Conservation (phyloP, 768 basidiomycete species). For the Crepidotus variabilis region DNA sequence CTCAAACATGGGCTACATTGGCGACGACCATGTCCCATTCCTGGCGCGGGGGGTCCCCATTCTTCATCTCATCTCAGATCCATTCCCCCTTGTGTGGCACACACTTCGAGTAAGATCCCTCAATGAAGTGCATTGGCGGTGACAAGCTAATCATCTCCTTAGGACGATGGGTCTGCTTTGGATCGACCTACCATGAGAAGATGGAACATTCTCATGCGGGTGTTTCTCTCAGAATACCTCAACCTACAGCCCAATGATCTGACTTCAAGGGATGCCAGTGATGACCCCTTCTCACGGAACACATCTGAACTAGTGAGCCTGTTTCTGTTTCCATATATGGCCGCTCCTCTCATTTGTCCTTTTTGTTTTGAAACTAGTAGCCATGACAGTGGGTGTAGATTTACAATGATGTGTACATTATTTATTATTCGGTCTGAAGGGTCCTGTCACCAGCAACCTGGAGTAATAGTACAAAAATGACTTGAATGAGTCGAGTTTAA, state of each 20-base stretch:
- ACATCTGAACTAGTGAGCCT: constrained; percentile 42
- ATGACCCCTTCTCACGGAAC: constrained; percentile 26
- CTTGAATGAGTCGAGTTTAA: too few relatives aligned
- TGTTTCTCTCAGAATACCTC: constrained; percentile 90
- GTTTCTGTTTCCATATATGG: background rate
- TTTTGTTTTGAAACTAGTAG: constrained; percentile 12
- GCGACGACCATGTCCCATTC: constrained; percentile 95
- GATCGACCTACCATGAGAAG: constrained; percentile 81
- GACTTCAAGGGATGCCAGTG: constrained; percentile 21
- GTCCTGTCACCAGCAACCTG: too few relatives aligned
- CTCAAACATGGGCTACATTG: constrained; percentile 56
- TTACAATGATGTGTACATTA: too few relatives aligned
- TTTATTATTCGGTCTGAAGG: too few relatives aligned
- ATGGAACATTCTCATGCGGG: constrained; percentile 86
- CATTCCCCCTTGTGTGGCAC: constrained; percentile 93
- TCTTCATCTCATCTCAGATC: constrained; percentile 84
- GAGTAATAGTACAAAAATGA: too few relatives aligned
- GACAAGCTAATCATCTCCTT: background rate
- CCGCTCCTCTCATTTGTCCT: background rate
- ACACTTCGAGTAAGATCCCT: constrained; percentile 54
- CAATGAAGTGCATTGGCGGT: background rate
- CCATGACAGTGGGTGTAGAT: constrained; percentile 8
- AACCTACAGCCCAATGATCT: constrained; percentile 52
- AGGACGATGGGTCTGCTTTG: constrained; percentile 90
- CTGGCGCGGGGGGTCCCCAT: constrained; percentile 77